Conservation (phyloP, 495 filamentous ascomycete genomes). For the Podospora bellae-mahoneyi region DNA sequence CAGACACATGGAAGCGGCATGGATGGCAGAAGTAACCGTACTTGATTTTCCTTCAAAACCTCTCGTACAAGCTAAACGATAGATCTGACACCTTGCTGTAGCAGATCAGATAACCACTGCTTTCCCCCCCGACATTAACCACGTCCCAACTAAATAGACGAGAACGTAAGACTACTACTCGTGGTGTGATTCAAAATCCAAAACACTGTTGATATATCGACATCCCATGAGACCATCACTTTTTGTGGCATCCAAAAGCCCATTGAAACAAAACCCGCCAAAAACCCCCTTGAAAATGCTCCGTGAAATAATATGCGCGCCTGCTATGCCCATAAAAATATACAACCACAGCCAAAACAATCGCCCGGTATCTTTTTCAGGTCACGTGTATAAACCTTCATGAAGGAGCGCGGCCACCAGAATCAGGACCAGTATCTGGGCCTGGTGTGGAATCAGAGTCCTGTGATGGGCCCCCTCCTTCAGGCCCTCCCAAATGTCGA, state of each 20-base stretch:
- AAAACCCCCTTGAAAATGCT: neutral
- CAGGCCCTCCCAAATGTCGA: neutral
- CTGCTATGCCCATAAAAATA: neutral
- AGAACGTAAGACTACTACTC: neutral
- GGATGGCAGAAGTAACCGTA: neutral
- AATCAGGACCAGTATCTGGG: neutral
- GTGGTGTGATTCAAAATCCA: neutral
- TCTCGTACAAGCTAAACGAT: neutral
- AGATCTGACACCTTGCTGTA: neutral
- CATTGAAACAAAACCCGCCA: neutral
- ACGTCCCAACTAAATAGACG: neutral
- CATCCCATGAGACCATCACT: neutral
- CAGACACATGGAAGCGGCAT: neutral
- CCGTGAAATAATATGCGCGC: neutral
- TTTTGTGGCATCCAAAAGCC: neutral
- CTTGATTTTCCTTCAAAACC: neutral
- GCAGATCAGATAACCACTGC: neutral
- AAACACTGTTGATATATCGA: neutral
- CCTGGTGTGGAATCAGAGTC: neutral
- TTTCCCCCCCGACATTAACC: neutral
- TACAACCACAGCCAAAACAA: neutral
- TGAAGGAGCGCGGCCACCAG: neutral
- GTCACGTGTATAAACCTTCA: neutral
- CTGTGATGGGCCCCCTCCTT: neutral
- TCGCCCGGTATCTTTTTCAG: neutral